Conservation (phyloP, 768 basidiomycete species). For the Suillus placidus region DNA sequence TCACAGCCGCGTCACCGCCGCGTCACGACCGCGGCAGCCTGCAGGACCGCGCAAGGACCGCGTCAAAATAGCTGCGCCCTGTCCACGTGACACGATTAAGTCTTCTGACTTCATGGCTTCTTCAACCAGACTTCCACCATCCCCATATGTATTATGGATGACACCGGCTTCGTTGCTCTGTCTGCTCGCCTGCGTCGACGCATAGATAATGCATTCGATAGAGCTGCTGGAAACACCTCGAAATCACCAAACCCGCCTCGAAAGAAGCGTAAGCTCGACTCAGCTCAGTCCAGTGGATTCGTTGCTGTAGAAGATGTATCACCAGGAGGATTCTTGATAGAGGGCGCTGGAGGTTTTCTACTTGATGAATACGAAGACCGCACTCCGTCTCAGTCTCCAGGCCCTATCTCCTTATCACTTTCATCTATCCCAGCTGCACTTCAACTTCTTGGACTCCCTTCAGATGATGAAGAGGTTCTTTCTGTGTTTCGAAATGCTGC, state of each 20-base stretch:
- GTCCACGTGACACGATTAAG: neutral
- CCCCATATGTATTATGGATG: conserved; percentile 12
- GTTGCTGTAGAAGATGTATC: conserved; percentile 14
- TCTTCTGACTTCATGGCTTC: neutral
- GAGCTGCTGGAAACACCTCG: conserved; percentile 19
- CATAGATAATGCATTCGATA: conserved; percentile 58
- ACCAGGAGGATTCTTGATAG: conserved; percentile 39
- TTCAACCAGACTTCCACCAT: neutral
- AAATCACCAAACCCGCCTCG: conserved; percentile 2
- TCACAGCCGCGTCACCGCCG: too few species aligned
- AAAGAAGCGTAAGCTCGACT: conserved; percentile 5
- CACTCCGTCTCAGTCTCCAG: conserved; percentile 16
- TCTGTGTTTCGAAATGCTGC: conserved; percentile 76
- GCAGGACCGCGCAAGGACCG: too few species aligned
- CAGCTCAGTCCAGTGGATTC: conserved; percentile 17
- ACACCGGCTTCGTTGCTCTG: conserved; percentile 43
- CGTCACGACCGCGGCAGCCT: too few species aligned
- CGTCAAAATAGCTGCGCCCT: too few species aligned
- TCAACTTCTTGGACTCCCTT: conserved; percentile 60
- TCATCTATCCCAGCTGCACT: conserved; percentile 64
- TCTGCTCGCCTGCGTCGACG: conserved; percentile 43
- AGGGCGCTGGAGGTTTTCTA: conserved; percentile 37
- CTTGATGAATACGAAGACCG: conserved; percentile 24
- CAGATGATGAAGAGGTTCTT: conserved; percentile 75
- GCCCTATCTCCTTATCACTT: conserved; percentile 47